Conservation (phyloP, 2,329 filamentous ascomycete species). For the Xylaria hypoxylon region DNA sequence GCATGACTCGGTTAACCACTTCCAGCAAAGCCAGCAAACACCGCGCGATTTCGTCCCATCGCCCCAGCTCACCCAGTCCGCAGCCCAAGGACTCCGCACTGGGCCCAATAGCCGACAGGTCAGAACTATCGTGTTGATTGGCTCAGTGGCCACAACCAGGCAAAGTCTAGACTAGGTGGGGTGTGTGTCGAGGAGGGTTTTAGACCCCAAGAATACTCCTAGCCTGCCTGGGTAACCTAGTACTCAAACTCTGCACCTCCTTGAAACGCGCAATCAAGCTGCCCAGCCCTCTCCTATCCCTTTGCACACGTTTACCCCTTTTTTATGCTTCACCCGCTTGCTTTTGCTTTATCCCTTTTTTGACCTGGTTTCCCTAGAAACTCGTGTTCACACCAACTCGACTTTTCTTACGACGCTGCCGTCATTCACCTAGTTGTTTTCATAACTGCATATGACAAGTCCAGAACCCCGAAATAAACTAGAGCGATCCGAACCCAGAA, state of each 20-base stretch:
- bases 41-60: conserved; percentile 28
- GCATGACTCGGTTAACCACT: conserved; percentile 49
- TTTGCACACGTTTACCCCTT: conserved; percentile 30
- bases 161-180: conserved; percentile 35
- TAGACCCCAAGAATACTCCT: conserved; percentile 44
- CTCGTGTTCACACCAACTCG: not conserved
- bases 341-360: conserved; percentile 21
- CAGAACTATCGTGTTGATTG: conserved; percentile 40
- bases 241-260: conserved; percentile 45
- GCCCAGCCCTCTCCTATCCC: conserved; percentile 40
- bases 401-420: not conserved
- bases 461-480: not conserved
- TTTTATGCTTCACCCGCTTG: conserved; percentile 40
- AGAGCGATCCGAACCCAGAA: not conserved
- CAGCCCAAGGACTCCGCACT: conserved; percentile 43
- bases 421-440: not conserved
- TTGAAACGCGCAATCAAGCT: conserved; percentile 49
- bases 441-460: not conserved
- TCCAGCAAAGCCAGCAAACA: conserved; percentile 30
- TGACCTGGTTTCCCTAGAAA: not conserved
- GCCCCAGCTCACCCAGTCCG: conserved; percentile 25
- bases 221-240: conserved; percentile 41
- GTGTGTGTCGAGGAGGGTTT: conserved; percentile 44
- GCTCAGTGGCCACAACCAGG: conserved; percentile 18
- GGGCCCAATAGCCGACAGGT: conserved; percentile 39